phyloP scores from a whole-genome alignment of 1,139 yeast genomes.

The Pichia cactophila region DNA sequence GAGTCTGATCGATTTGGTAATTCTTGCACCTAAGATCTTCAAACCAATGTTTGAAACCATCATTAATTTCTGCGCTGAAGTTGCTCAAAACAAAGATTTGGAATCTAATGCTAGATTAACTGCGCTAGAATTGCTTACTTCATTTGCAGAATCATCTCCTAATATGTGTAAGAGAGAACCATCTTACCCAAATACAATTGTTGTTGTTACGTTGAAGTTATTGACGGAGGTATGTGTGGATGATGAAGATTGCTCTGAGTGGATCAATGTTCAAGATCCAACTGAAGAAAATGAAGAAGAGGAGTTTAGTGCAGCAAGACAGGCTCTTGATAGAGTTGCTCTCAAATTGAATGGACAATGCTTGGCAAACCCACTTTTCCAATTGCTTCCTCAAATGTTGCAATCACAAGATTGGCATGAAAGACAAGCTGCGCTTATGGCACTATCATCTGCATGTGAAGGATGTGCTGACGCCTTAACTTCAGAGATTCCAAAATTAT shows the following conservation, averaged over 20 bases:
- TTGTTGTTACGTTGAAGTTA: constrained; percentile 68
- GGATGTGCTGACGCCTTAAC: constrained; percentile 90
- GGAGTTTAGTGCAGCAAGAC: constrained; percentile 88
- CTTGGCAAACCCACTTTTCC: constrained; percentile 79
- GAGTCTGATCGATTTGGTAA: constrained; percentile 81
- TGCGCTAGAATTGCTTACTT: constrained; percentile 79
- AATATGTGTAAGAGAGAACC: constrained; percentile 85
- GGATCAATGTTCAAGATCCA: constrained; percentile 70
- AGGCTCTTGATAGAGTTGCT: constrained; percentile 83
- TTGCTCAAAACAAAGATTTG: constrained; percentile 71
- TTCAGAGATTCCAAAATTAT: constrained; percentile 68
- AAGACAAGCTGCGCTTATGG: constrained; percentile 96
- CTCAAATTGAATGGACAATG: constrained; percentile 77
- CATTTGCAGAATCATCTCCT: constrained; percentile 90
- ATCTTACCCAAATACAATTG: constrained; percentile 63
- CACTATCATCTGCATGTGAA: constrained; percentile 92
- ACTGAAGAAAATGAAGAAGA: constrained; percentile 71
- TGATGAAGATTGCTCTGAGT: constrained; percentile 55
- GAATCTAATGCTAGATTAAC: constrained; percentile 77
- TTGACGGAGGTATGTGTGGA: constrained; percentile 89
- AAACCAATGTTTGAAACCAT: constrained; percentile 82
- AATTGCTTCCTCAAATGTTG: constrained; percentile 77
- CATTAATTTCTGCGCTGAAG: constrained; percentile 74
- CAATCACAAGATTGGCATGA: constrained; percentile 80
- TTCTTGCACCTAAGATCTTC: constrained; percentile 91